Evolutionary conservation across 495 filamentous ascomycete species (phyloP), one percentile per base, ranked within the genome.

Genomic region (Aspergillus coremiiformis): DNA sequence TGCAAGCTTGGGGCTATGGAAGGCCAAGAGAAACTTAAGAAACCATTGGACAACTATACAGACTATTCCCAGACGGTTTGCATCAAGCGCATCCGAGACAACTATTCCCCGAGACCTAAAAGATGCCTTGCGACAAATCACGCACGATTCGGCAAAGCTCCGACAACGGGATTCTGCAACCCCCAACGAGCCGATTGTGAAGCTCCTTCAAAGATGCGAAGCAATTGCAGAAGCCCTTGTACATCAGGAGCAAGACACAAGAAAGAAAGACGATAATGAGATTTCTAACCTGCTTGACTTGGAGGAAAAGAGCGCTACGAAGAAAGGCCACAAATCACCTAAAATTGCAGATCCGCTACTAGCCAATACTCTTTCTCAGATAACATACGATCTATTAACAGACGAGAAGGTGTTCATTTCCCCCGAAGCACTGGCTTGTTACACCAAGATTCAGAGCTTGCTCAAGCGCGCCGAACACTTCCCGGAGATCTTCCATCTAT

Each of bases 361-460:
- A 27, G 67, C 73, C 23, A 71, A 78, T 11, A 55, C 66, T 11
- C 61, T 87, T 52, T 78, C 80, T 20, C 54, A 66, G 10, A 64
- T 78, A 10, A 81, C 83, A 47, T 84, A 86, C 61, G 63, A 72
- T 0, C 72, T 96, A 44, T 48, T 96, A 42, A 76, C 80, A 27
- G 81, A 93, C 54, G 84, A 89, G 4, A 77, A 81, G 24, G 81
- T 95, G 32, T 91, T 90, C 72, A 89, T 98, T 59, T 85, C 89
- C 4, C 84, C 82, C 1, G 65, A 74, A 23, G 67, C 89, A 0
- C 78, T 98, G 8, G 66, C 77, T 15, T 63, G 69, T 48, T 96
- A 95, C 59, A 81, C 91, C 43, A 70, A 75, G 21, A 80, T 85
- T 24, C 89, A 95, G 60, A 71, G 79, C 15, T 70, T 79, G n/a